A percentile compares a stretch with the other conserved stretches of the same genome.
Conservation (phyloP, 176 grass and related monocot species). For the Dendrocalamus sinicus region DNA sequence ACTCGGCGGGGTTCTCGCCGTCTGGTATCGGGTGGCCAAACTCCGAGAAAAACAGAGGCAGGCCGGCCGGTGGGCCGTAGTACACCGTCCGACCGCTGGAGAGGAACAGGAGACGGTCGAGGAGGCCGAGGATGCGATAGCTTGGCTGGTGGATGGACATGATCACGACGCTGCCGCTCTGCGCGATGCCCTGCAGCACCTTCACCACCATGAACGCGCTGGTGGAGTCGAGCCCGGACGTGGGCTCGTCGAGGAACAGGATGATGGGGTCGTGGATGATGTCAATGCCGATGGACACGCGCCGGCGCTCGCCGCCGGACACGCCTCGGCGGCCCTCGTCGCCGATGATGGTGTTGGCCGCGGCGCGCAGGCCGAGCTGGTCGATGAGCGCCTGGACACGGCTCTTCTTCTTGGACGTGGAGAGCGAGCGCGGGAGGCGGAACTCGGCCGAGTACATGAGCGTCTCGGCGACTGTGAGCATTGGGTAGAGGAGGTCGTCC, state of each 20-base stretch:
- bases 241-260: constrained; percentile 96
- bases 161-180: constrained; percentile 90
- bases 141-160: constrained; percentile 99
- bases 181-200: constrained; percentile 88
- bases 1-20: constrained; percentile 94
- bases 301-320: constrained; percentile 86
- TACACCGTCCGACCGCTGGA: constrained; percentile 91
- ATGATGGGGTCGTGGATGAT: constrained; percentile 98
- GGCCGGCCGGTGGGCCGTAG: constrained; percentile 64
- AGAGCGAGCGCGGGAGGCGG: constrained; percentile 81
- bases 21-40: constrained; percentile 83
- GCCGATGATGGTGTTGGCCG: constrained; percentile 94
- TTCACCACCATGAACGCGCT: constrained; percentile 98
- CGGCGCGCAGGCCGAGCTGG: constrained; percentile 77
- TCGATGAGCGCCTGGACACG: constrained; percentile 88
- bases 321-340: constrained; percentile 95
- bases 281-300: constrained; percentile 93
- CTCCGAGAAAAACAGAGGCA: constrained; percentile 73
- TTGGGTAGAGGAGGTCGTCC: constrained; percentile 94
- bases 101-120: constrained; percentile 89
- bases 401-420: constrained; percentile 63
- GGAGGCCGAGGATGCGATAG: constrained; percentile 85
- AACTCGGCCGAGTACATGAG: constrained; percentile 99
- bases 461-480: constrained; percentile 97
- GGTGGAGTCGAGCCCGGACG: constrained; percentile 96